phyloP scores from a whole-genome alignment of 805 yeast species.

The Candida quercuum region DNA sequence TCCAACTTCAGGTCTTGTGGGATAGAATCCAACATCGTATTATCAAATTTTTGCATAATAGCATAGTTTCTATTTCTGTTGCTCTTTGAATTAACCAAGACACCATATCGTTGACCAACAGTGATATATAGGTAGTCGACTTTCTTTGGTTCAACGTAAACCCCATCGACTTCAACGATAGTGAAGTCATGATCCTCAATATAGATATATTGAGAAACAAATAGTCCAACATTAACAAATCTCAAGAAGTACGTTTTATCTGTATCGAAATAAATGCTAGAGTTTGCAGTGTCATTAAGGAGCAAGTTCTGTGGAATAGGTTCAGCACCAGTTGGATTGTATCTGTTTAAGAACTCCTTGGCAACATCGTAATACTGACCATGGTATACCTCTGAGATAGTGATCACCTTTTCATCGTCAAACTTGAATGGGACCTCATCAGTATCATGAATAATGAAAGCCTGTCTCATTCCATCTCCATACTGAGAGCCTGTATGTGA shows the following conservation, averaged over 20 bases:
- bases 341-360: constrained; percentile 48
- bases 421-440: constrained; percentile 45
- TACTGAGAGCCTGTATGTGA: constrained; percentile 75
- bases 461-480: constrained; percentile 71
- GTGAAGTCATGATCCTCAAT: constrained; percentile 69
- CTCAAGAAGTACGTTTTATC: constrained; percentile 60
- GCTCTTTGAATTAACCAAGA: constrained; percentile 54
- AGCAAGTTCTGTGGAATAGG: constrained; percentile 68
- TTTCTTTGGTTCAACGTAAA: constrained; percentile 51
- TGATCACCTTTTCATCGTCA: constrained; percentile 56
- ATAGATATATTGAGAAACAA: constrained; percentile 65
- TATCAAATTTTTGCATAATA: constrained; percentile 57
- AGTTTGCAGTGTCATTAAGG: constrained; percentile 60
- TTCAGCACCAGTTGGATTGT: constrained; percentile 82
- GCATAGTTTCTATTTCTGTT: constrained; percentile 44
- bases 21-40: constrained; percentile 62
- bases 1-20: constrained; percentile 53
- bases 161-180: constrained; percentile 73
- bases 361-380: constrained; percentile 41
- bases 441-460: constrained; percentile 58
- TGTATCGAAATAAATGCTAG: constrained; percentile 48
- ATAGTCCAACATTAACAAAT: constrained; percentile 62
- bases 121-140: constrained; percentile 57
- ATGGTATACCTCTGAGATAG: constrained; percentile 64
- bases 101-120: constrained; percentile 79